Evolutionary conservation across 129 eudicot genomes (phyloP), one percentile per base, ranked within the genome.

Genomic region (Centrapalus pauciflorus): DNA sequence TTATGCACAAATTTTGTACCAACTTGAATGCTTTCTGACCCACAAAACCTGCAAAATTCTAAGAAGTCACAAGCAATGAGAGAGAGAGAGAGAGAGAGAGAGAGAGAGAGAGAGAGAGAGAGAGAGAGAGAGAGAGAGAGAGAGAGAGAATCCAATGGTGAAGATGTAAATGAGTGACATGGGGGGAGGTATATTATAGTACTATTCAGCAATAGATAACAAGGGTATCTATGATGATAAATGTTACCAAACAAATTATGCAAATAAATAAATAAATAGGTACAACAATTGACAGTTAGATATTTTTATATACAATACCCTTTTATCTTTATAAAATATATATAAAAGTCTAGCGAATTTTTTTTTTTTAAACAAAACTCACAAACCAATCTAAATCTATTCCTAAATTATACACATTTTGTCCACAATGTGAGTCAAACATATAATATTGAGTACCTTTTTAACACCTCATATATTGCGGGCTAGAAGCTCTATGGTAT

Each of bases 61-160:
- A 38, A 25, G 55, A 64, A 27, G 34, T 64, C 70, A 64, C 70
- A 64, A 43, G 49, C 8, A 43, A 19, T 30, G 26, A n/a, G 41
- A 13, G 23, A 13, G 2, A 12, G 17, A 25, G 37, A 25, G 70
- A 13, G 67, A 34, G 45, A 61, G 56, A 64, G 25, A 24, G 55
- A 26, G n/a, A 25, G 70, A 13, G 67, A 34, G 45, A 61, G 56
- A 64, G 25, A 24, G 55, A 26, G n/a, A n/a, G n/a, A n/a, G n/a
- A n/a, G n/a, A n/a, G n/a, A n/a, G 26, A n/a, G 41, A 13, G 23
- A 13, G 2, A 12, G 17, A 25, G 37, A 25, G 70, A 13, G 67
- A 34, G 45, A 61, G 56, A 64, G 25, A 24, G 55, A 26, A 63
- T 41, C 55, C 55, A 41, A 63, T 63, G 69, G 54, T 63, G 69